Evolutionary conservation across 1,284 basidiomycete genomes (phyloP), one percentile per base, ranked within the genome.

Genomic region (Microbotryum saponariae): DNA sequence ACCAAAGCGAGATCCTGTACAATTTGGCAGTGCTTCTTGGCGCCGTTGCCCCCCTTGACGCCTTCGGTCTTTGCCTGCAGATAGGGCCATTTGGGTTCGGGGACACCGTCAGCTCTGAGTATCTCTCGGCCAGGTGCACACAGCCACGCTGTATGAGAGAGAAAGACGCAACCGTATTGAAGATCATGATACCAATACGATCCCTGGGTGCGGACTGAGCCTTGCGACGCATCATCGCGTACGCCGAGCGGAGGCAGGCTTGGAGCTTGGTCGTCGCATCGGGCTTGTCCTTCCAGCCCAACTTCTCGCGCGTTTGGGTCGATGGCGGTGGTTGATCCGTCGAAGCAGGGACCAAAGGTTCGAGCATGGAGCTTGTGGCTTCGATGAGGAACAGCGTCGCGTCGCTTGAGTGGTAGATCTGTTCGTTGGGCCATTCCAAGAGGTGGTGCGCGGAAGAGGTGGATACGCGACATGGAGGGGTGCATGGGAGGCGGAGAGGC

Each of bases 351-450:
- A 51, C 74, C 49, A 83, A 82, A 52, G 86, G 81, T 33, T 78
- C 81, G 47, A 89, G 85, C 92, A 97, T 97, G 16, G 89, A 87
- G 48, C 82, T 78, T 0, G 91, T 93, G 61, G 89, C 90, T 75
- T 98, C 93, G 63, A 97, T 91, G 72, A 88, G 89, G 77, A 97
- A 96, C 20, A 97, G 78, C 55, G 93, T 85, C 48, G 91, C 87
- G 72, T 93, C 90, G 63, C 82, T 82, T 65, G 84, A 84, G 46
- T 83, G 83, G 67, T 89, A 86, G 65, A 84, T 82, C 65, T 67
- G 54, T 45, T 7, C 29, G 14, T 21, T 50, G 27, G 10, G 31
- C 31, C 31, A 31, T 29, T 50, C 20, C 23, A 14, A 23, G 48
- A 14, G 48, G 7, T 31, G 31, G 31, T 31, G 48, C 18, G 48